Evolutionary conservation across 2,329 filamentous ascomycete species (phyloP).

Genomic region (Xenosphaeropsis pyriputrescens): DNA sequence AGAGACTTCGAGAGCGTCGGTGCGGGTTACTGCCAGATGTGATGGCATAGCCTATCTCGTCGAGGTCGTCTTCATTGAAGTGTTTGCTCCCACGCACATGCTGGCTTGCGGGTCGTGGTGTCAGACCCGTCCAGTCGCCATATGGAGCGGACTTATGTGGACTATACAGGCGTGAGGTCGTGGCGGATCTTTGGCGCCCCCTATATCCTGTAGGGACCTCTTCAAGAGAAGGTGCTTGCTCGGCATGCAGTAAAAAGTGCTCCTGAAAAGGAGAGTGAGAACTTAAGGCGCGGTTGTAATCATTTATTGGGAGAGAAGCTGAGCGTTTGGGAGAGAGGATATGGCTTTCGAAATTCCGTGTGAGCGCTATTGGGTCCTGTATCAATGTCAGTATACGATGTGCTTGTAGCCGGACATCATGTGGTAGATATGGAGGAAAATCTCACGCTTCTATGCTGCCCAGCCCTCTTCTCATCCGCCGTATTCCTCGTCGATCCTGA

Average conservation of each 20-base stretch:
- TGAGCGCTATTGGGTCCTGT: slow-evolving; percentile 25
- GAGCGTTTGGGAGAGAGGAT: slow-evolving; percentile 32
- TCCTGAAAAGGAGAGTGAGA: slow-evolving; percentile 46
- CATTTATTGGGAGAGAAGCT: slow-evolving; percentile 41
- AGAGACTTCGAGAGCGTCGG: slow-evolving; percentile 44
- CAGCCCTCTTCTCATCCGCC: slow-evolving; percentile 6
- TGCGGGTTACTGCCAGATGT: slow-evolving; percentile 36
- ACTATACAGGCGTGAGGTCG: slow-evolving; percentile 9
- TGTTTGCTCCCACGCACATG: slow-evolving; percentile 32
- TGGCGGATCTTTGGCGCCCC: slow-evolving; percentile 24
- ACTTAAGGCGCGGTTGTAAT: slow-evolving; percentile 43
- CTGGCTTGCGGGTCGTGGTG: slow-evolving; percentile 45
- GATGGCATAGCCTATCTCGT: slow-evolving; percentile 41
- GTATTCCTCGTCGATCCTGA: slow-evolving; percentile 4
- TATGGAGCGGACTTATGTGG: too few species aligned
- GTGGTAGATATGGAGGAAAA: slow-evolving; percentile 3
- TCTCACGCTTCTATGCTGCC: slow-evolving; percentile 35
- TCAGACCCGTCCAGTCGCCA: slow-evolving; percentile 34
- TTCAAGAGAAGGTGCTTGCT: too few species aligned
- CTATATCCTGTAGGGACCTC: neutral
- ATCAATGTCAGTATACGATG: slow-evolving; percentile 4
- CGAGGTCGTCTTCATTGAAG: slow-evolving; percentile 10
- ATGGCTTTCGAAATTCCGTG: slow-evolving; percentile 18
- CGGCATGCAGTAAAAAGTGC: slow-evolving; percentile 31
- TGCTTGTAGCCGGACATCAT: slow-evolving; percentile 1